Evolutionary conservation across 768 basidiomycete species (phyloP).

Genomic region (Pisolithus albus): DNA sequence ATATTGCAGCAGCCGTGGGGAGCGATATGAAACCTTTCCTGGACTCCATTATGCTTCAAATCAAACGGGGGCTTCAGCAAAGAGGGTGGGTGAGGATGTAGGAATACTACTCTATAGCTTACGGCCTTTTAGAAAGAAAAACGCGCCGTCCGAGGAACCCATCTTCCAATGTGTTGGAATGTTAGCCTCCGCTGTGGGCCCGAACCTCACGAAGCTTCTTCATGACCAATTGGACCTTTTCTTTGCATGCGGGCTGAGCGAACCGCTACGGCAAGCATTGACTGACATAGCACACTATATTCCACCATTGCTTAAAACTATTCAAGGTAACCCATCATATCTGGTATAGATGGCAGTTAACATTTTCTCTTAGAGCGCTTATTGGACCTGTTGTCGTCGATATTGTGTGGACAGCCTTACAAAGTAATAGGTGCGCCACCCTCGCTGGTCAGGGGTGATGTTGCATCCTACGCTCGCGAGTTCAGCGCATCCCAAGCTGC

Average conservation of each 20-base stretch:
- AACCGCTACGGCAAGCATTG: conserved; percentile 79
- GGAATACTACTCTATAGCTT: conserved; percentile 2
- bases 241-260: conserved; percentile 90
- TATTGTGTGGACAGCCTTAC: conserved; percentile 79
- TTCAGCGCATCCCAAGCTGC: conserved; percentile 44
- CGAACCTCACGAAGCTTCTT: conserved; percentile 88
- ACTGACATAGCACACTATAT: conserved; percentile 81
- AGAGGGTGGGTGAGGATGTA: conserved; percentile 55
- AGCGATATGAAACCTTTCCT: conserved; percentile 96
- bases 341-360: background rate
- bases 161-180: conserved; percentile 98
- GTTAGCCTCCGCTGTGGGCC: conserved; percentile 91
- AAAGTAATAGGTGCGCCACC: conserved; percentile 82
- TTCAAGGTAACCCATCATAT: conserved; percentile 59
- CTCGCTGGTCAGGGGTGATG: conserved; percentile 49
- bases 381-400: conserved; percentile 74
- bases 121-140: conserved; percentile 55
- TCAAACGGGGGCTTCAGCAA: conserved; percentile 82
- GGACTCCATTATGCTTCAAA: conserved; percentile 81
- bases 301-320: conserved; percentile 81
- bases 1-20: conserved; percentile 84
- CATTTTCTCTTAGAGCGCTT: conserved; percentile 60
- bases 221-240: conserved; percentile 97
- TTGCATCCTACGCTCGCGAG: conserved; percentile 43
- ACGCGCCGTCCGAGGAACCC: conserved; percentile 87